Evolutionary conservation across 345 rosid species (phyloP), one percentile per base, ranked within the genome.

Genomic region (Lagerstroemia speciosa): DNA sequence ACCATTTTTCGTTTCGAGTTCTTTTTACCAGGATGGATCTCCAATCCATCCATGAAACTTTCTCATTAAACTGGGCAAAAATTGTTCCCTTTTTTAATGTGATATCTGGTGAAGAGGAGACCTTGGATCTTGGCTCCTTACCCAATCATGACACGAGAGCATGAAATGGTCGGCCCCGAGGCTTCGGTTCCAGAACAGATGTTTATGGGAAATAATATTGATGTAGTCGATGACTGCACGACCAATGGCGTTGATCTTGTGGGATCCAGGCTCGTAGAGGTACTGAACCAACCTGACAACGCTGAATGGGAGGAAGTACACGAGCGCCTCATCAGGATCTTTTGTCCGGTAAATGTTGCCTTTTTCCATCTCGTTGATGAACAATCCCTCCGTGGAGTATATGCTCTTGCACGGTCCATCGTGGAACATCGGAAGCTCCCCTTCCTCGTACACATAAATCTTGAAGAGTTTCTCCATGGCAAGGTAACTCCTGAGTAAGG

Each of bases 61-160:
- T 55, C 61, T 3, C 43, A 53, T 32, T 2, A 6, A 17, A 0
- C 24, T 30, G 26, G 3, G 5, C 38, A 0, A 17, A 14, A n/a
- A n/a, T n/a, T n/a, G n/a, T n/a, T n/a, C n/a, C n/a, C n/a, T n/a
- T n/a, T n/a, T n/a, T n/a, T n/a, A n/a, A n/a, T n/a, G n/a, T n/a
- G n/a, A n/a, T n/a, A n/a, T n/a, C 45, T 0, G 2, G 14, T 12
- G n/a, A 17, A 0, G 8, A 45, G 48, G 32, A 5, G 50, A 0
- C 22, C 8, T 43, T 29, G 17, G 2, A n/a, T 40, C 41, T 2
- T 45, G 30, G 30, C 26, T 55, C 15, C 72, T 60, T 76, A 89
- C 93, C 93, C 95, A 89, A 55, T 89, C 97, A 73, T 89, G 91
- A 78, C 96, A 92, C 38, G 96, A 82, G 37, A 87, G 82, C 90